These are phyloP conservation scores for Globisporangium cederbergense DNA, from an alignment of 352 stramenopile genomes.

Conservation along the genomic window DNA sequence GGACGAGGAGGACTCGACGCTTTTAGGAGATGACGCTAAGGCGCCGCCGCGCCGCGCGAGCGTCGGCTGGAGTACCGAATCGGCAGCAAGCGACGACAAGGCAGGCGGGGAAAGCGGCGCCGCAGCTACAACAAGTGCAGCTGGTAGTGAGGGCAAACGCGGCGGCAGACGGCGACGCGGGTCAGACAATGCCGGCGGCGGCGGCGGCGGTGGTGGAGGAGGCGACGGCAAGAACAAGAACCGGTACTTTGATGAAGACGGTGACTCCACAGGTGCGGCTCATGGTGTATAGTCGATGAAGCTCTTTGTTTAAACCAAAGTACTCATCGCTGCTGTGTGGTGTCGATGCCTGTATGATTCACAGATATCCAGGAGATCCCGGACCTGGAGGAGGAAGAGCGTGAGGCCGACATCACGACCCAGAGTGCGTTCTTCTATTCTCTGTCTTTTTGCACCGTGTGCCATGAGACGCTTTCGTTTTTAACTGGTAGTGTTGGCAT, in stretches of 20 bases:
- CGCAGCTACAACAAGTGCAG: neutral
- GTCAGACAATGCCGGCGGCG: constrained; percentile 23
- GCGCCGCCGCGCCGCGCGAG: constrained; percentile 50
- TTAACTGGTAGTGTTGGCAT: neutral
- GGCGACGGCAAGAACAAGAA: constrained; percentile 52
- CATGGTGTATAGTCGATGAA: neutral
- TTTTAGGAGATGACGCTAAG: constrained; percentile 39
- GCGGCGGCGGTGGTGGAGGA: constrained; percentile 8
- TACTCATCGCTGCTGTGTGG: neutral
- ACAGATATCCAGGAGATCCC: constrained; percentile 79
- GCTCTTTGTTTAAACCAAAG: neutral
- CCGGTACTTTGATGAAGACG: constrained; percentile 72
- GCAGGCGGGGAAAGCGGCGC: constrained; percentile 11
- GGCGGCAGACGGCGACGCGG: constrained; percentile 55
- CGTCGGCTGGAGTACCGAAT: constrained; percentile 57
- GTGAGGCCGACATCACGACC: constrained; percentile 69
- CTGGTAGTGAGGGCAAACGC: constrained; percentile 42
- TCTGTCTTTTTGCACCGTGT: neutral
- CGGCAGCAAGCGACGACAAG: constrained; percentile 27
- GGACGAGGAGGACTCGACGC: constrained; percentile 44
- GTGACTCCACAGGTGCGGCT: constrained; percentile 45
- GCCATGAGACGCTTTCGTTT: neutral
- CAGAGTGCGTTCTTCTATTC: constrained; percentile 28
- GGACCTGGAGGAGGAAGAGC: constrained; percentile 79
- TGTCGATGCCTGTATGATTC: neutral